These are phyloP conservation scores for Collybiopsis confluens DNA, from an alignment of 768 basidiomycete genomes.

Conservation along the genomic window DNA sequence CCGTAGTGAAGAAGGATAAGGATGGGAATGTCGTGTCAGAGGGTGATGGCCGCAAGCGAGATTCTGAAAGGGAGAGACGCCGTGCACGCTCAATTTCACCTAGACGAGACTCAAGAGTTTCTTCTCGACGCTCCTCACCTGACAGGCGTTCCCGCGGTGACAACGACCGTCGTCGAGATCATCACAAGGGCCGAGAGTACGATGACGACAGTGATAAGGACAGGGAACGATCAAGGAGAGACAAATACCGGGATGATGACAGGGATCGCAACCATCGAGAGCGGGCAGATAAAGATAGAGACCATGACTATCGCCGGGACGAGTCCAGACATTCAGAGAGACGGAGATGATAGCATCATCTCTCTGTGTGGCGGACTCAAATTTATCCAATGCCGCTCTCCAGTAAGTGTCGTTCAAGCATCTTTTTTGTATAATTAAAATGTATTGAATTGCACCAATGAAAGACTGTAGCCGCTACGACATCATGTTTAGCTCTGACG, in stretches of 20 bases:
- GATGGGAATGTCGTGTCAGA: constrained; percentile 26
- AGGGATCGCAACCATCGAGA: not conserved
- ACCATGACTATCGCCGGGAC: not conserved
- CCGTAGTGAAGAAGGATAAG: constrained; percentile 70
- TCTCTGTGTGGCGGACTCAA: not conserved
- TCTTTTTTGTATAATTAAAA: no score
- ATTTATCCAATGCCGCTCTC: not conserved
- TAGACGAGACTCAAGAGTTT: constrained; percentile 29
- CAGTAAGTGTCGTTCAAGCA: no score
- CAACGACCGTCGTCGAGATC: constrained; percentile 23
- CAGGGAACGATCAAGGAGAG: constrained; percentile 18
- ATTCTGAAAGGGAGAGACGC: constrained; percentile 12
- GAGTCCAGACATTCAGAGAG: not conserved
- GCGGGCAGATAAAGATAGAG: not conserved
- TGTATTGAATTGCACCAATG: no score
- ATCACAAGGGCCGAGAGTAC: constrained; percentile 13
- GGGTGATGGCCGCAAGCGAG: constrained; percentile 11
- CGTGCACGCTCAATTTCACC: constrained; percentile 36
- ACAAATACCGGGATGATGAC: constrained; percentile 18
- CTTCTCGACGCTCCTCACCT: constrained; percentile 51
- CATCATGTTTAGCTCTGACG: no score
- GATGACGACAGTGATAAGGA: constrained; percentile 25
- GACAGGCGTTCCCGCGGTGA: constrained; percentile 29
- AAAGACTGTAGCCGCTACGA: no score
- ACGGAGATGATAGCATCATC: not conserved